phyloP scores from a whole-genome alignment of 2,329 filamentous ascomycete species.

The Aspergillus fischeri region DNA sequence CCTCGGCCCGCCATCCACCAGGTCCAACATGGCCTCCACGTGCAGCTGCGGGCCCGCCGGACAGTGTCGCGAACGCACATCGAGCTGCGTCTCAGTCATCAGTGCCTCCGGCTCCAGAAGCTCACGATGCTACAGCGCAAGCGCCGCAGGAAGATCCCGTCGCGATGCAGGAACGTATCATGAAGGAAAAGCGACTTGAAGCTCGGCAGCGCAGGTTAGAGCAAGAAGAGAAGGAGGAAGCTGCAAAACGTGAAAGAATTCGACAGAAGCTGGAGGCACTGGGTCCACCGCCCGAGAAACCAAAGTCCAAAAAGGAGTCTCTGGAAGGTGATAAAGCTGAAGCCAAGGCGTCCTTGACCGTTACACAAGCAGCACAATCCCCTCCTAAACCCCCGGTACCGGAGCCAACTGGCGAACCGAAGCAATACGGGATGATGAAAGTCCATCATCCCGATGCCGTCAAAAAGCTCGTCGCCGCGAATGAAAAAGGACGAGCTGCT shows the following conservation, averaged over 20 bases:
- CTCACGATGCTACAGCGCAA: conserved; percentile 14
- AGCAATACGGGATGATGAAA: conserved; percentile 61
- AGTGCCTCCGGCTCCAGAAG: conserved; percentile 13
- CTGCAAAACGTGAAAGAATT: conserved; percentile 55
- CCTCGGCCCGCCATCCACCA: conserved; percentile 23
- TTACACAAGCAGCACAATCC: conserved; percentile 41
- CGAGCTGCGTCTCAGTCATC: conserved; percentile 16
- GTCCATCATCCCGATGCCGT: conserved; percentile 55
- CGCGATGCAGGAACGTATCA: conserved; percentile 55
- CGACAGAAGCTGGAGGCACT: conserved; percentile 53
- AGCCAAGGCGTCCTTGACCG: conserved; percentile 12
- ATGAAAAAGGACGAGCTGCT: conserved; percentile 32
- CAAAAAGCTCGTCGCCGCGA: conserved; percentile 39
- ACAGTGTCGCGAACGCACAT: conserved; percentile 20
- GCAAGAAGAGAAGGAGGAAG: conserved; percentile 54
- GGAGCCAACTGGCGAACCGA: conserved; percentile 53
- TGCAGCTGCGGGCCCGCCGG: conserved; percentile 23
- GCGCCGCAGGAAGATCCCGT: conserved; percentile 39
- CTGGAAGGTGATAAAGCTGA: conserved; percentile 25
- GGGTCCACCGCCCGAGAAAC: conserved; percentile 42
- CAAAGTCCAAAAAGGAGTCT: conserved; percentile 25
- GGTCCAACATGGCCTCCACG: conserved; percentile 29
- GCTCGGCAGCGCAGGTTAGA: conserved; percentile 52
- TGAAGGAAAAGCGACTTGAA: conserved; percentile 56
- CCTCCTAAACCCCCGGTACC: conserved; percentile 58